These are phyloP conservation scores for Inonotus hispidus DNA, from an alignment of 1,284 basidiomycete genomes.

Conservation along the genomic window DNA sequence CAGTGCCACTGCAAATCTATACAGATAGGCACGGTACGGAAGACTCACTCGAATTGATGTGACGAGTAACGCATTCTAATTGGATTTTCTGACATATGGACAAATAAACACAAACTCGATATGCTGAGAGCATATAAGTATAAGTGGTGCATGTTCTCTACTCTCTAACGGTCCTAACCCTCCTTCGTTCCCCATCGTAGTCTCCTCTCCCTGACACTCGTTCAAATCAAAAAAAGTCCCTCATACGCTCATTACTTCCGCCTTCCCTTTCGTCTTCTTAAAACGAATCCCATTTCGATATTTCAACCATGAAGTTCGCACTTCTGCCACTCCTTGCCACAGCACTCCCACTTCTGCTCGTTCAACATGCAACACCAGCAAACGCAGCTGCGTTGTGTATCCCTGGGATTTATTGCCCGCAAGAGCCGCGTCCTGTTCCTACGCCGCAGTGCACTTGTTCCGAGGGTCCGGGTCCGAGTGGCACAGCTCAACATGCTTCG, in stretches of 20 bases:
- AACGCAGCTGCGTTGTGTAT: constrained; percentile 1
- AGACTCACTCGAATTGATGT: too few relatives aligned
- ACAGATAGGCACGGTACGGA: too few relatives aligned
- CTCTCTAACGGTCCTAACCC: background rate
- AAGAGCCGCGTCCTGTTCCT: background rate
- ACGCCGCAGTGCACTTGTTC: background rate
- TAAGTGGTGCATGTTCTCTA: background rate
- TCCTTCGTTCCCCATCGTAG: background rate
- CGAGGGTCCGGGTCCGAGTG: background rate
- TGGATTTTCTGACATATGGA: background rate
- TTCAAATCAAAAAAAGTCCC: background rate
- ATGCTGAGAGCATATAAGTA: background rate
- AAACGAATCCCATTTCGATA: too few relatives aligned
- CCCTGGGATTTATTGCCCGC: background rate
- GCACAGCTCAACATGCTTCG: background rate
- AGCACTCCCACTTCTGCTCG: background rate
- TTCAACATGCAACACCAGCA: constrained; percentile 2
- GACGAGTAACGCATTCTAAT: too few relatives aligned
- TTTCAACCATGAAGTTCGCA: constrained; percentile 12
- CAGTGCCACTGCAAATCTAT: too few relatives aligned
- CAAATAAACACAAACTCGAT: background rate
- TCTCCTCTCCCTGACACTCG: background rate
- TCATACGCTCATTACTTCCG: background rate
- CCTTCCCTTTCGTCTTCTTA: background rate
- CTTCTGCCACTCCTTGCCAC: constrained; percentile 3